phyloP scores from a whole-genome alignment of 441 rosid genomes.

The Jatropha multifida region DNA sequence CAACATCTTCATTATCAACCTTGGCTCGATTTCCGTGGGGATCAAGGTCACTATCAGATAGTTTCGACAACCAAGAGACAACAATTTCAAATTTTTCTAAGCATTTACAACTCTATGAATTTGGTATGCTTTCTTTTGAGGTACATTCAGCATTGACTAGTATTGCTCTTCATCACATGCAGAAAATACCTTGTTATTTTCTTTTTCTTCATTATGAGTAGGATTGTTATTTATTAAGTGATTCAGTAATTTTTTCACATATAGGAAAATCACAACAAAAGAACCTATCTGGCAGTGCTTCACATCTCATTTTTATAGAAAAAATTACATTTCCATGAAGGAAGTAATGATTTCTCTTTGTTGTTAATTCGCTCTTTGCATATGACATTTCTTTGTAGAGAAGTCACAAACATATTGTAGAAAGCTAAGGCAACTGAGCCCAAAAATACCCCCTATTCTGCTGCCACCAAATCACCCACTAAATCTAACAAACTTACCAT shows the following conservation, averaged over 20 bases:
- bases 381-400: neutral
- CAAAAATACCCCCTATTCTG: too few species aligned
- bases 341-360: neutral
- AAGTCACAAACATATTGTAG: too few species aligned
- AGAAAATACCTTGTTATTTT: neutral
- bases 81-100: slow-evolving; percentile 35
- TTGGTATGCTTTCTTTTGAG: slow-evolving; percentile 43
- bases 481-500: neutral
- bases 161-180: neutral
- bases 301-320: too few species aligned
- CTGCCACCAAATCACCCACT: too few species aligned
- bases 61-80: slow-evolving; percentile 23
- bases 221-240: neutral
- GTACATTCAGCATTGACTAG: neutral
- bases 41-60: slow-evolving; percentile 44
- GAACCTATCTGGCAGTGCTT: neutral
- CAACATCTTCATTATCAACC: slow-evolving; percentile 69
- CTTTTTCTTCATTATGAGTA: neutral
- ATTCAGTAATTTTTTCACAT: neutral
- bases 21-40: slow-evolving; percentile 80
- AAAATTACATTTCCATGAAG: neutral
- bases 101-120: slow-evolving; percentile 71
- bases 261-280: neutral
- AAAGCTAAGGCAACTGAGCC: neutral
- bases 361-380: neutral